A percentile compares a stretch with the other conserved stretches of the same genome.
These are phyloP conservation scores for Volvariella volvacea DNA, from an alignment of 1,284 basidiomycete genomes.

Conservation along the genomic window DNA sequence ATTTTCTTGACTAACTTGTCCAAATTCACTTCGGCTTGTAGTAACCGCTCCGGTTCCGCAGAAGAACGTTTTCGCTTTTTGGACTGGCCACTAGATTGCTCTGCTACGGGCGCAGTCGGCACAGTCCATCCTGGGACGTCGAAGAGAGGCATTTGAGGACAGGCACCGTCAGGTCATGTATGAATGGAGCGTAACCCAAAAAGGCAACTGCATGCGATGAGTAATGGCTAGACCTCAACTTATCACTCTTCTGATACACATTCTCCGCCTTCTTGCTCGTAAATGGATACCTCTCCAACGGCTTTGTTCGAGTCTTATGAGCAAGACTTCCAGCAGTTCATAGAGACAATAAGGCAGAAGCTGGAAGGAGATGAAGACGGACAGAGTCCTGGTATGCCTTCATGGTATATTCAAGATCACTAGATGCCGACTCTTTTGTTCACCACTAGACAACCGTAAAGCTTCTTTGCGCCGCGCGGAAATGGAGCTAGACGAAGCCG, in stretches of 20 bases:
- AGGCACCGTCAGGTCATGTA: neutral
- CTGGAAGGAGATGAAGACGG: constrained; percentile 59
- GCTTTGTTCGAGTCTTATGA: constrained; percentile 78
- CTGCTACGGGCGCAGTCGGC: constrained; percentile 35
- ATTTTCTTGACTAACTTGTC: constrained; percentile 73
- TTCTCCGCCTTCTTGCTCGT: constrained; percentile 9
- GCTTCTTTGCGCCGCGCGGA: constrained; percentile 80
- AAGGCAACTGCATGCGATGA: no score
- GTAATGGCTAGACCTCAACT: no score
- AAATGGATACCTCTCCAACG: constrained; percentile 80
- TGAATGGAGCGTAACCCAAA: neutral
- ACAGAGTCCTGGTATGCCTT: constrained; percentile 41
- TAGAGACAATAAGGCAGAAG: constrained; percentile 60
- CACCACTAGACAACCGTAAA: constrained; percentile 70
- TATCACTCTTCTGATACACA: no score
- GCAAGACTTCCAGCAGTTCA: constrained; percentile 72
- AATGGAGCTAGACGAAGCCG: constrained; percentile 96
- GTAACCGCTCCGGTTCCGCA: constrained; percentile 31
- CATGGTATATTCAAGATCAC: neutral
- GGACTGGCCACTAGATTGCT: constrained; percentile 23
- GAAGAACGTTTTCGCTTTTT: constrained; percentile 66
- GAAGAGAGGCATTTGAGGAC: constrained; percentile 43
- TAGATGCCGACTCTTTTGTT: no score
- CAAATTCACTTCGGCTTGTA: constrained; percentile 57
- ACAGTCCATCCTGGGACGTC: constrained; percentile 71